phyloP scores from a whole-genome alignment of 257 asterid species.

The Solanum etuberosum region DNA sequence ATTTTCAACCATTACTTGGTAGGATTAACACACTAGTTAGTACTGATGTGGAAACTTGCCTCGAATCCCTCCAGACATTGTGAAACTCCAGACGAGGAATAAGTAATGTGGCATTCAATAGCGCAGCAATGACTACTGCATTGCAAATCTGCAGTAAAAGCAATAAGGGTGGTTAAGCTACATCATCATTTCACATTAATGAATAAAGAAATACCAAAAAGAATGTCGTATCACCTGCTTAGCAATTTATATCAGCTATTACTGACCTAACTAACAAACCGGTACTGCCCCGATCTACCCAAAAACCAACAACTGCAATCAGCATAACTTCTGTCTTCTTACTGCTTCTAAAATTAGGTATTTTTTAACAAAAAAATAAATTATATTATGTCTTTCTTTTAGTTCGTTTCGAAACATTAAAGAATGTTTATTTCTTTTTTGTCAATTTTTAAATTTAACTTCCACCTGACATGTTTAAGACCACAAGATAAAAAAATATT shows the following conservation, averaged over 20 bases:
- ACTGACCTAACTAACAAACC: neutral
- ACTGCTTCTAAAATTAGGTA: neutral
- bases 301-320: neutral
- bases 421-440: neutral
- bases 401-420: neutral
- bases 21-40: neutral
- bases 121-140: slow-evolving; percentile 85
- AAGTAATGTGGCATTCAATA: slow-evolving; percentile 66
- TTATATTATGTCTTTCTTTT: neutral
- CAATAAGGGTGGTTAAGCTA: neutral
- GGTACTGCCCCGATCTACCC: neutral
- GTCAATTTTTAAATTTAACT: no score
- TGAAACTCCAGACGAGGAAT: slow-evolving; percentile 72
- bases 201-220: neutral
- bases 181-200: neutral
- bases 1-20: neutral
- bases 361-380: no score
- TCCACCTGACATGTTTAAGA: neutral
- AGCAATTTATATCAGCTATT: neutral
- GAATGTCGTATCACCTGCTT: neutral
- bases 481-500: neutral
- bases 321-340: neutral
- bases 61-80: slow-evolving; percentile 79
- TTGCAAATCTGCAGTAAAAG: slow-evolving; percentile 58
- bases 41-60: slow-evolving; percentile 26